Evolutionary conservation across 176 grass and related monocot species (phyloP).

Genomic region (Paspalum notatum): DNA sequence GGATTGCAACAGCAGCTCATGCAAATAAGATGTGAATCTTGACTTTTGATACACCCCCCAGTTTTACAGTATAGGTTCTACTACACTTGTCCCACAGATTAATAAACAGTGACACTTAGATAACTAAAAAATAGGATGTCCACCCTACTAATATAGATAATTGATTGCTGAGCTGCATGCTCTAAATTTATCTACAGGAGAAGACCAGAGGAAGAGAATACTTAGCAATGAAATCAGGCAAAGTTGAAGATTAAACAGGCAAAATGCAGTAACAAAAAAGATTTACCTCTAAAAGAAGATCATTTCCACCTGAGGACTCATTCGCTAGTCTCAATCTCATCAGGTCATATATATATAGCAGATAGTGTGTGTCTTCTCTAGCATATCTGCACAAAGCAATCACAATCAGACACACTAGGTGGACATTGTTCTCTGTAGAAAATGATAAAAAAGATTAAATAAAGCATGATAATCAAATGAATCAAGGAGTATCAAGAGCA

Average conservation of each 20-base stretch:
- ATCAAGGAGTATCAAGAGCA: slow-evolving; percentile 27
- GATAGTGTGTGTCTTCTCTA: slow-evolving; percentile 99
- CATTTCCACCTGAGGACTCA: slow-evolving; percentile 58
- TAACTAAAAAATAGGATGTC: neutral
- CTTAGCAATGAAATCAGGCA: slow-evolving; percentile 29
- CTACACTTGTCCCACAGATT: neutral
- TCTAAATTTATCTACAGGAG: slow-evolving; percentile 18
- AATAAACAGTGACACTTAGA: slow-evolving; percentile 1
- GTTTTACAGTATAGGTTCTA: slow-evolving; percentile 6
- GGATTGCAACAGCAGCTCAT: neutral
- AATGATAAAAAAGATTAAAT: slow-evolving; percentile 17
- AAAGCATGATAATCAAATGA: slow-evolving; percentile 26
- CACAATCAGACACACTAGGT: slow-evolving; percentile 33
- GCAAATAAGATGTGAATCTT: neutral
- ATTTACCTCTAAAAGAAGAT: slow-evolving; percentile 83
- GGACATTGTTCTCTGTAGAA: neutral
- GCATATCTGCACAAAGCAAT: slow-evolving; percentile 67
- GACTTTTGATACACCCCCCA: neutral
- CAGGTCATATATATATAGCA: slow-evolving; percentile 89
- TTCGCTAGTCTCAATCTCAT: slow-evolving; percentile 75
- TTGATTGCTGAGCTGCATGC: neutral
- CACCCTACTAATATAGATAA: neutral
- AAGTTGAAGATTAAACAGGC: slow-evolving; percentile 20
- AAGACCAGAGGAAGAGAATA: slow-evolving; percentile 27
- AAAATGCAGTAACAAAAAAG: slow-evolving; percentile 2